Evolutionary conservation across 768 basidiomycete genomes (phyloP), one percentile per base, ranked within the genome.

Genomic region (Boletus bicolor): DNA sequence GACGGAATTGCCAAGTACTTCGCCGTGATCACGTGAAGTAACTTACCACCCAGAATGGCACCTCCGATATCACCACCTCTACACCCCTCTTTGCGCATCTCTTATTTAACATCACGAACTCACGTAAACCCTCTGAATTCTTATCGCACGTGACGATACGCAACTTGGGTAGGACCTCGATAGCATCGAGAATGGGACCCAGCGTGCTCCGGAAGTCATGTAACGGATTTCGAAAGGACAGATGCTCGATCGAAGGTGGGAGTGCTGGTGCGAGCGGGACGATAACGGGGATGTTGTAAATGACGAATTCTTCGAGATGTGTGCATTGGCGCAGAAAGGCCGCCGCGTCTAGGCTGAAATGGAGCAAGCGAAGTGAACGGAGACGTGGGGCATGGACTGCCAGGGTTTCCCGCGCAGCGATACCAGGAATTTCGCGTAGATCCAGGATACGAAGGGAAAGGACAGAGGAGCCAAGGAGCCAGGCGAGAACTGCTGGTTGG

Each of bases 301-400:
- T 45, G 15, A 75, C 55, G 12, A 81, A 58, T 51, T 81, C 79
- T 53, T 75, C 64, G 15, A 81, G 70, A 39, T 63, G 66, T 0
- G 65, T 69, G 61, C 77, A 80, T 24, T 63, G 59, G 28, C 58
- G 62, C 19, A 79, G 50, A 32, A 79, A 61, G n/a, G 65, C 61
- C 4, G 71, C 67, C 7, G 73, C 67, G 15, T 70, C 60, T 2
- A 45, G 35, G 58, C 61, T 73, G 62, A 72, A 75, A 26, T 69
- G 68, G 58, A 74, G 70, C 7, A 80, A 54, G 42, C 77, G 75
- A 44, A 81, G 68, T 2, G 79, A 79, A 14, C 73, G 72, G n/a
- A 81, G 66, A n/a, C 59, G 55, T 8, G 70, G 65, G 5, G 72
- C 70, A 45, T 74, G 69, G 0, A 24, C 44, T 9, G 55, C 55